Conservation (phyloP, 1,284 basidiomycete species). For the Ganoderma multipileum region DNA sequence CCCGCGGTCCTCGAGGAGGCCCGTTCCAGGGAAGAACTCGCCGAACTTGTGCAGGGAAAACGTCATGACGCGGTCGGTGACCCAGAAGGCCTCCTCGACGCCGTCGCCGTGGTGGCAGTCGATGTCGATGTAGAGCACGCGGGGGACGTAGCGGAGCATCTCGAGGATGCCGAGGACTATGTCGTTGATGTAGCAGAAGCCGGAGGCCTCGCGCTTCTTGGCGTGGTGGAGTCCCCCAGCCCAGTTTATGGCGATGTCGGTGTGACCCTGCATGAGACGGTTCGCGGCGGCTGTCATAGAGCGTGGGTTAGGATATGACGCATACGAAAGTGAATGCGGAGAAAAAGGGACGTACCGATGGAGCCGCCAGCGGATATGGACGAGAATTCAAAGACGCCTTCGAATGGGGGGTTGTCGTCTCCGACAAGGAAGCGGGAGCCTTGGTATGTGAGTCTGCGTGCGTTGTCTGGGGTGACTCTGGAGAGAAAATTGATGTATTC, state of each 20-base stretch:
- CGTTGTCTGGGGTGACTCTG: conserved; percentile 89
- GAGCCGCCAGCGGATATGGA: conserved; percentile 96
- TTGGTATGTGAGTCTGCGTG: conserved; percentile 83
- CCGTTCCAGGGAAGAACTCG: conserved; percentile 97
- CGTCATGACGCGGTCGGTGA: conserved; percentile 96
- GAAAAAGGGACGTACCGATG: conserved; percentile 58
- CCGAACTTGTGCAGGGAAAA: conserved; percentile 97
- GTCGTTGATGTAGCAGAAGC: conserved; percentile 98
- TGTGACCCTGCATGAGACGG: conserved; percentile 79
- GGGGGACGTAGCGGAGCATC: conserved; percentile 80
- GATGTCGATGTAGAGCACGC: conserved; percentile 97
- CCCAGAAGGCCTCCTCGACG: conserved; percentile 99
- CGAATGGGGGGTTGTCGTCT: conserved; percentile 97
- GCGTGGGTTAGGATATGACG: not conserved
- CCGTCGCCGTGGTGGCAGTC: conserved; percentile 99
- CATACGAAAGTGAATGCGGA: not conserved
- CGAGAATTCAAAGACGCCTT: conserved; percentile 97
- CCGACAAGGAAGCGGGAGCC: conserved; percentile 87
- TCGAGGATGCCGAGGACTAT: conserved; percentile 93
- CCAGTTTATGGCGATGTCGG: conserved; percentile 98
- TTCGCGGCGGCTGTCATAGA: conserved; percentile 78
- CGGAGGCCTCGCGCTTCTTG: conserved; percentile 95
- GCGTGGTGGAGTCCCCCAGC: conserved; percentile 98
- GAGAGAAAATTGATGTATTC: conserved; percentile 95
- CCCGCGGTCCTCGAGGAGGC: conserved; percentile 87